Conservation (phyloP, 1,284 basidiomycete species). For the Ceratobasidium sp. region DNA sequence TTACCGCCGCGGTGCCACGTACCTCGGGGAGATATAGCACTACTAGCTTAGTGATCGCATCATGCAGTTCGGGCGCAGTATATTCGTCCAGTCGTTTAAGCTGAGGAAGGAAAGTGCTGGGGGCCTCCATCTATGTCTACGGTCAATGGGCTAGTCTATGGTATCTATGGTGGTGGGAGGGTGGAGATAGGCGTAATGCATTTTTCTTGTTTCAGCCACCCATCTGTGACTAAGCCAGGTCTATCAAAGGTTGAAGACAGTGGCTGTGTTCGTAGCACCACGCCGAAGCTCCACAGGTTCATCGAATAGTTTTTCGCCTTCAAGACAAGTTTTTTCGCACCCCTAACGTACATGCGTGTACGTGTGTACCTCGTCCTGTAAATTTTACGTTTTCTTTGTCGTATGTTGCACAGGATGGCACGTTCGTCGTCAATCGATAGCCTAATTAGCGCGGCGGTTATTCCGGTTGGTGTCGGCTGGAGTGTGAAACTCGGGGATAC, state of each 20-base stretch:
- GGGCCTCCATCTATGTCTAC: conserved; percentile 48
- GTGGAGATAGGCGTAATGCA: conserved; percentile 42
- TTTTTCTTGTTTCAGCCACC: conserved; percentile 45
- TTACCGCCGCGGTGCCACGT: conserved; percentile 53
- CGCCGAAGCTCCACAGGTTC: conserved; percentile 1
- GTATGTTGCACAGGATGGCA: not conserved
- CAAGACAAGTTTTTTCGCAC: not conserved
- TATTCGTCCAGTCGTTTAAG: conserved; percentile 48
- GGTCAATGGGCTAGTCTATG: conserved; percentile 29
- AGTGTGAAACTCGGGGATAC: not conserved
- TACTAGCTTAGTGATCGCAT: conserved; percentile 52
- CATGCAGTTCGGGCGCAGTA: conserved; percentile 49
- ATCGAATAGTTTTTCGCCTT: not conserved
- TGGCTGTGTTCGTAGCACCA: conserved; percentile 8
- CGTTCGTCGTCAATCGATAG: not conserved
- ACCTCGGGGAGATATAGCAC: conserved; percentile 56
- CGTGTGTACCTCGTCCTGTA: not conserved
- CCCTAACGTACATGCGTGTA: not conserved
- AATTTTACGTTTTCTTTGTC: not conserved
- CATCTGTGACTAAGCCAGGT: conserved; percentile 22
- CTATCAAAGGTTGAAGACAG: conserved; percentile 30
- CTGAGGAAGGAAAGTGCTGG: conserved; percentile 52
- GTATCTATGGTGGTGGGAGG: conserved; percentile 28
- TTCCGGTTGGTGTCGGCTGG: not conserved
- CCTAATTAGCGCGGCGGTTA: not conserved